These are phyloP conservation scores for Ambrosia trifida DNA, from an alignment of 129 eudicot genomes.

Conservation along the genomic window DNA sequence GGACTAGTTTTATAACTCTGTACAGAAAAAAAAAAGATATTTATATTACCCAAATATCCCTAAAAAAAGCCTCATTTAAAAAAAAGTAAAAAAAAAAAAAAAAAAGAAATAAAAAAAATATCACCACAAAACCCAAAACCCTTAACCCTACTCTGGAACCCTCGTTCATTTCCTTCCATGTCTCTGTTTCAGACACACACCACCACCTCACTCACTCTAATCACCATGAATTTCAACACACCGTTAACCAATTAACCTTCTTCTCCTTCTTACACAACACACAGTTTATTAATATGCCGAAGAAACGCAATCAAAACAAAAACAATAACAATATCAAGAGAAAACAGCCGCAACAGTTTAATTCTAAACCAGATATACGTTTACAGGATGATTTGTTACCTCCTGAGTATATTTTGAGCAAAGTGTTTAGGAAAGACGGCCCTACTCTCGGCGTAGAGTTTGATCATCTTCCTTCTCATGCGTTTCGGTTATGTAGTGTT, in stretches of 20 bases:
- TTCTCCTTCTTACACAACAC: background rate
- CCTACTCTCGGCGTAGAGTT: slow-evolving; percentile 76
- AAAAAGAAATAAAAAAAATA: slow-evolving; percentile 29
- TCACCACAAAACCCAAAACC: slow-evolving; percentile 58
- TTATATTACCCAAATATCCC: slow-evolving; percentile 25
- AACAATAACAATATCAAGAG: slow-evolving; percentile 34
- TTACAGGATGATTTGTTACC: slow-evolving; percentile 55
- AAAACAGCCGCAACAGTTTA: slow-evolving; percentile 37
- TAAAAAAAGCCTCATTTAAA: slow-evolving; percentile 1
- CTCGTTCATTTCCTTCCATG: slow-evolving; percentile 32
- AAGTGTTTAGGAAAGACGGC: slow-evolving; percentile 75
- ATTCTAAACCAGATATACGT: slow-evolving; percentile 22
- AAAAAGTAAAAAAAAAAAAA: background rate
- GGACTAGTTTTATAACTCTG: background rate
- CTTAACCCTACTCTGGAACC: slow-evolving; percentile 63
- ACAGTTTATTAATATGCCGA: slow-evolving; percentile 28
- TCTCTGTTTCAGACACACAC: slow-evolving; percentile 22
- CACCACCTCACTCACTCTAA: slow-evolving; percentile 22
- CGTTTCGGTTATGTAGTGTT: slow-evolving; percentile 43
- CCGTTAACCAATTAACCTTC: slow-evolving; percentile 23
- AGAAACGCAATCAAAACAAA: slow-evolving; percentile 20
- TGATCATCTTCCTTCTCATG: slow-evolving; percentile 61
- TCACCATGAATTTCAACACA: slow-evolving; percentile 17
- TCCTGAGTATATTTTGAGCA: slow-evolving; percentile 53
- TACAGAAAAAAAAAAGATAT: too few relatives aligned